Evolutionary conservation across 208 protist genomes (phyloP).

Genomic region (Crithidia acanthocephali): DNA sequence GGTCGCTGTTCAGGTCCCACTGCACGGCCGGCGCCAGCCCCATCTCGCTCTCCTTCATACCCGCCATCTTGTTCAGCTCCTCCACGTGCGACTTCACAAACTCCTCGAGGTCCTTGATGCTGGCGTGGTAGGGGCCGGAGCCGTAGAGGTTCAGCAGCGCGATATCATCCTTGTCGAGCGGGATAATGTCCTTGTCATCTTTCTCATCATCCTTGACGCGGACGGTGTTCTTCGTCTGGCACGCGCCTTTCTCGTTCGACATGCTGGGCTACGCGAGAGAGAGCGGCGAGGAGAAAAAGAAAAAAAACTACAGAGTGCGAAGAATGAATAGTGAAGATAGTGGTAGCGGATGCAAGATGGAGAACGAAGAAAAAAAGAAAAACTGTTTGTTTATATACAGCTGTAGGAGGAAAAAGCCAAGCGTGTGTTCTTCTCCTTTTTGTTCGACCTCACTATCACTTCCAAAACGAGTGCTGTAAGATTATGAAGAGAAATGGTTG

Average conservation of each 20-base stretch:
- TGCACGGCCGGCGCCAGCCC: conserved; percentile 97
- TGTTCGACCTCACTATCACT: no score
- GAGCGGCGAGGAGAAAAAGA: no score
- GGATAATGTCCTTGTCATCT: conserved; percentile 91
- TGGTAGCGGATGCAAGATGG: background rate
- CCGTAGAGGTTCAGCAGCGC: conserved; percentile 99
- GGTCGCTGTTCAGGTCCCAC: conserved; percentile 99
- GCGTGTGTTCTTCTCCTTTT: no score
- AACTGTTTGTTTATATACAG: background rate
- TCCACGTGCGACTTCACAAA: conserved; percentile 97
- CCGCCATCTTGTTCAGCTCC: conserved; percentile 95
- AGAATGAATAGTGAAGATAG: background rate
- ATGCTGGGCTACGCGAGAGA: conserved; percentile 33
- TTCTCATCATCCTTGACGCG: conserved; percentile 76
- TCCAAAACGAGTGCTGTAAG: no score
- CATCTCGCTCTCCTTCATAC: conserved; percentile 99
- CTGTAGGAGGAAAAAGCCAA: background rate
- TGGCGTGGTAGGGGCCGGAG: conserved; percentile 96
- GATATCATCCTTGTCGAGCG: conserved; percentile 99
- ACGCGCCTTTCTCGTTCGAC: conserved; percentile 88
- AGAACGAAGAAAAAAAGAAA: conserved; percentile 10
- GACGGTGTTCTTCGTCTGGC: conserved; percentile 80
- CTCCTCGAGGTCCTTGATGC: conserved; percentile 97
- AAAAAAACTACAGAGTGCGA: no score
- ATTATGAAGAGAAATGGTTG: no score